Evolutionary conservation across 2,329 filamentous ascomycete genomes (phyloP), one percentile per base, ranked within the genome.

Genomic region (Elsinoe australis): DNA sequence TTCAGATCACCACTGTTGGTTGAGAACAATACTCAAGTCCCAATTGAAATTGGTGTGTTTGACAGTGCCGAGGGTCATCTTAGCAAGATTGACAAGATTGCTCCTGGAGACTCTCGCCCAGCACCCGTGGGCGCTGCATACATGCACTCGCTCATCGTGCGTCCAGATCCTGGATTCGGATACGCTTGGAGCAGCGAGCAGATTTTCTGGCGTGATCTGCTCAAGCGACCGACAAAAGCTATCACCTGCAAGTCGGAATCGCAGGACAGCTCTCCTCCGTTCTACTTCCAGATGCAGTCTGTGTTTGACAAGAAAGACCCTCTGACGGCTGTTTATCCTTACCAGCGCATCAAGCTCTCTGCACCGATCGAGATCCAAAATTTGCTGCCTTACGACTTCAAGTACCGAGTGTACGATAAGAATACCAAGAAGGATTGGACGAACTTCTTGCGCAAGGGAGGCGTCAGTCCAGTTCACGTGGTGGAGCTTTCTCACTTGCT

Each of bases 371-470:
- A 95, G 42, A 76, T 98, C 3, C 90, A 98, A 64, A 98, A 98
- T 56, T 71, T 98, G 34, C 70, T 98, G 29, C 92, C 92, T 0
- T 96, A 92, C 61, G 92, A 98, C 66, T 98, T 98, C 79, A 96
- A 98, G 67, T 98, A 98, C 65, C 82, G 90, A 49, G 96, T 98
- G 49, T 98, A 96, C 61, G 92, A 98, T 71, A 95, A 94, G 70
- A 94, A 95, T 64, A 95, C 89, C 0, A 94, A 90, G 72, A 95
- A 94, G 63, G 92, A 98, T 63, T 98, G 92, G 92, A 94, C 87
- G 3, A 98, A 98, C 64, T 98, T 98, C 69, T 71, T 98, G 38
- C 81, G 92, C 50, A 96, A 95, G 66, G 92, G 94, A 19, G 94
- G 94, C 10, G 83, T 96, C 49, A 98, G 92, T 63, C 94, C 94